Percentiles rank a stretch among this genome's conserved stretches.
Conservation (phyloP, 192 early-diverging fungal genomes). For the Lobosporangium transversale region DNA sequence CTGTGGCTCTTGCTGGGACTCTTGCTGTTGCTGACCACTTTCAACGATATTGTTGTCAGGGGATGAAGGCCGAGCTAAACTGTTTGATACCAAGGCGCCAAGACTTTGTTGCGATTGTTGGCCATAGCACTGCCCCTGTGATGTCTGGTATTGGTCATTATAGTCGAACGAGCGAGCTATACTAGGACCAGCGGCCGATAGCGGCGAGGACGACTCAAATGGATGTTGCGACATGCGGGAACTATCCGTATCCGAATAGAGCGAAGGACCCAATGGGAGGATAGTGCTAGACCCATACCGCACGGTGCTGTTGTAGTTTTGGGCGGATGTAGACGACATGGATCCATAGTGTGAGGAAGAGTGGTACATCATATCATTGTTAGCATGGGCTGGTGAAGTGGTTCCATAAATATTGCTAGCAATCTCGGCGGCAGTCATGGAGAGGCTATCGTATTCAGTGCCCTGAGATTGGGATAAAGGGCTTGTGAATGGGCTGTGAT, state of each 20-base stretch:
- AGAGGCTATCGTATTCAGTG: slow-evolving; percentile 25
- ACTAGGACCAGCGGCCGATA: not conserved
- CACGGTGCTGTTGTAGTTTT: slow-evolving; percentile 4
- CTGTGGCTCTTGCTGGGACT: not conserved
- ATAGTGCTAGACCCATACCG: slow-evolving; percentile 15
- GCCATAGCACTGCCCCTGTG: slow-evolving; percentile 22
- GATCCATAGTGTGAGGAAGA: slow-evolving; percentile 15
- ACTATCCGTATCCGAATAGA: slow-evolving; percentile 20
- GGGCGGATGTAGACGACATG: not conserved
- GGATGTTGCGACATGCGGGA: no score
- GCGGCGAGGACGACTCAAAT: slow-evolving; percentile 9
- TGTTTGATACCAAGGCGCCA: slow-evolving; percentile 27
- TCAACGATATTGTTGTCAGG: slow-evolving; percentile 4
- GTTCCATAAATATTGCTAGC: slow-evolving; percentile 19
- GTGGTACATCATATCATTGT: slow-evolving; percentile 15
- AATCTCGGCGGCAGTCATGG: slow-evolving; percentile 11
- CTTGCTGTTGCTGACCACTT: not conserved
- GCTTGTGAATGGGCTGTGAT: slow-evolving; percentile 33
- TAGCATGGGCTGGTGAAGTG: slow-evolving; percentile 9
- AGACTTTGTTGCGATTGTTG: slow-evolving; percentile 27
- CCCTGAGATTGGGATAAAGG: slow-evolving; percentile 11
- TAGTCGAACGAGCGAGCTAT: slow-evolving; percentile 10
- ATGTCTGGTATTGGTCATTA: slow-evolving; percentile 22
- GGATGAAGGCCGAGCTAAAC: slow-evolving; percentile 24
- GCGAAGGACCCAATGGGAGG: slow-evolving; percentile 16